Percentiles rank a stretch among this genome's conserved stretches.
Evolutionary conservation across 495 filamentous ascomycete species (phyloP).

Genomic region (Entonaema liquescens): DNA sequence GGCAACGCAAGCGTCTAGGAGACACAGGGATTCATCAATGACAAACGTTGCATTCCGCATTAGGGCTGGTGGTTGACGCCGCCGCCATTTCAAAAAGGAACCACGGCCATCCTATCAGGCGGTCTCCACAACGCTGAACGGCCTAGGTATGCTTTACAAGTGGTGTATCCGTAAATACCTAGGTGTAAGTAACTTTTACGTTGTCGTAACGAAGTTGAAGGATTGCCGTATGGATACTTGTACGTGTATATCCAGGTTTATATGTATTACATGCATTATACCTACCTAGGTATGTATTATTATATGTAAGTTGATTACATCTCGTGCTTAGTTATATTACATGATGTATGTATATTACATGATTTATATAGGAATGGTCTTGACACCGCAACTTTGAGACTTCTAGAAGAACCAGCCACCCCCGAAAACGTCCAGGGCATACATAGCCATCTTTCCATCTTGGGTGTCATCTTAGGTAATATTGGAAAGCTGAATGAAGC

Average conservation of each 20-base stretch:
- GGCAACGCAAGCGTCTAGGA: conserved; percentile 15
- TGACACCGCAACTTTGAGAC: conserved; percentile 37
- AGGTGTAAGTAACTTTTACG: conserved; percentile 1
- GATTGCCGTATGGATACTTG: neutral
- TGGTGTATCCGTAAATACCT: too few relatives aligned
- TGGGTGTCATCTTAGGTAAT: conserved; percentile 35
- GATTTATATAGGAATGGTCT: conserved; percentile 10
- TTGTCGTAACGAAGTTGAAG: neutral
- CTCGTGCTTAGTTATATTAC: neutral
- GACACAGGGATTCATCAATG: conserved; percentile 21
- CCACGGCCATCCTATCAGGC: conserved; percentile 35
- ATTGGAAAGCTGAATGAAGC: neutral
- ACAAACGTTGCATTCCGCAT: conserved; percentile 28
- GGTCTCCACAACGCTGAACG: conserved; percentile 22
- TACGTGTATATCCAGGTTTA: neutral
- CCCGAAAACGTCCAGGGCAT: neutral
- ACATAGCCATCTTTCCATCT: conserved; percentile 12
- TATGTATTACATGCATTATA: too few relatives aligned
- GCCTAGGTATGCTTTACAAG: too few relatives aligned
- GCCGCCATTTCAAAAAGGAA: conserved; percentile 30
- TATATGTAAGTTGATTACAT: neutral
- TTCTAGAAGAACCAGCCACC: conserved; percentile 32
- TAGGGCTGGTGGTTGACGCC: conserved; percentile 37
- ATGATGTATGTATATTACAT: neutral
- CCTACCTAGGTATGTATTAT: too few relatives aligned